These are phyloP conservation scores for Phycomyces nitens DNA, from an alignment of 192 early-diverging fungal genomes.

Conservation along the genomic window DNA sequence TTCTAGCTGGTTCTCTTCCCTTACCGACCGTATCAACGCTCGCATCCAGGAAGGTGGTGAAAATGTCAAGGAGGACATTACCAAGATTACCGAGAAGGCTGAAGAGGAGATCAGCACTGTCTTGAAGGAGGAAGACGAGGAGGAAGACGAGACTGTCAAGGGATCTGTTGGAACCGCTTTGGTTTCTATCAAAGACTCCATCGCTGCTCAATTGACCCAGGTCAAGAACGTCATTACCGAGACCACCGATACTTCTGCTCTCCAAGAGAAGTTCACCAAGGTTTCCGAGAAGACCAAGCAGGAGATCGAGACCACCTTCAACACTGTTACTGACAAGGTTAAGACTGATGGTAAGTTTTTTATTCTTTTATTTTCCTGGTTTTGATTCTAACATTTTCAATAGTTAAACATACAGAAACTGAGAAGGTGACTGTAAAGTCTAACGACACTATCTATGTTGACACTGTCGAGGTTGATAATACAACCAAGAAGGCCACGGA, in stretches of 20 bases:
- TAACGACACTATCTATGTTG: background rate
- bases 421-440: too few species aligned
- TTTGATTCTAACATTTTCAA: background rate
- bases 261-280: background rate
- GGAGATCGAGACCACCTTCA: slow-evolving; percentile 7
- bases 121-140: slow-evolving; percentile 14
- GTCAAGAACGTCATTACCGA: slow-evolving; percentile 9
- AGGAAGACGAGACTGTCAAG: background rate
- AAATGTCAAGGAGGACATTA: slow-evolving; percentile 12
- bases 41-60: slow-evolving; percentile 14
- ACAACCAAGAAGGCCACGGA: slow-evolving; percentile 14
- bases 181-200: background rate
- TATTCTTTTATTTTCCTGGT: background rate
- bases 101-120: slow-evolving; percentile 5
- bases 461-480: background rate
- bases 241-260: slow-evolving; percentile 1
- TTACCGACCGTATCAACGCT: slow-evolving; percentile 5
- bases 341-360: slow-evolving; percentile 8
- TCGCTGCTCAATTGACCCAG: slow-evolving; percentile 6
- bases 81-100: slow-evolving; percentile 6
- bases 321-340: slow-evolving; percentile 2
- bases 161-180: background rate
- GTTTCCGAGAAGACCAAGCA: background rate
- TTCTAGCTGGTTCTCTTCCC: background rate
- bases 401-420: too few species aligned